Base-by-base conservation (phyloP, 2,329 filamentous ascomycete species). In the Xylaria sp. region DNA sequence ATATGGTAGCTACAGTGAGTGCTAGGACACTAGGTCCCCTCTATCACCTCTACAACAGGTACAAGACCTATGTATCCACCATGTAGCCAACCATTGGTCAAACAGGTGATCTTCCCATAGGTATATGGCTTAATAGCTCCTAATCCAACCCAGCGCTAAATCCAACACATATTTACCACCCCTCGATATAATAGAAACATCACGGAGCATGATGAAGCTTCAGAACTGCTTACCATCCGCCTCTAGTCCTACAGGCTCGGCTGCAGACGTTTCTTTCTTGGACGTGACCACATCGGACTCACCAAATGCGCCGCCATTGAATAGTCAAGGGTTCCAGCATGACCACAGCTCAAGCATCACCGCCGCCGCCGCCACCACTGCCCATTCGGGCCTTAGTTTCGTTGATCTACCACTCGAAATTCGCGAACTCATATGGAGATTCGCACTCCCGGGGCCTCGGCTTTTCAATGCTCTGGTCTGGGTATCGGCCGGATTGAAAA, bases 391-490 rank as follows among this genome's bases (percentile, higher is more conserved):
- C 11, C 61, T 69, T 42, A 69, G 66, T 10, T 75, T 76, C 58
- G 53, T 57, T 5, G 70, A 72, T 60, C 67, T 77, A 0, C 75
- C 74, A 3, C 55, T 67, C 1, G 74, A 77, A 50, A 62, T 77
- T 17, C 72, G 74, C 9, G 74, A 72, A 25, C 73, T 75, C 22
- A 74, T 77, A 61, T 77, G 75, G 75, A 44, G 56, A 20, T 63
- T 70, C 20, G 74, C 75, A 0, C 71, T 77, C 0, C 74, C 74
- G 0, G 71, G 65, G 9, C 44, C 71, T 25, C 72, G 75, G 2
- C 49, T 69, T 15, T 72, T 77, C 70, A 70, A 69, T 29, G 70
- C 64, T 5, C 57, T 76, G 1, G 72, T 75, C 25, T 75, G 72
- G 63, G 70, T 62, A 6, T 73, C 71, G 13, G 63, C 65, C 17